These are phyloP conservation scores for Populus ilicifolia DNA, from an alignment of 345 rosid species.

Conservation along the genomic window DNA sequence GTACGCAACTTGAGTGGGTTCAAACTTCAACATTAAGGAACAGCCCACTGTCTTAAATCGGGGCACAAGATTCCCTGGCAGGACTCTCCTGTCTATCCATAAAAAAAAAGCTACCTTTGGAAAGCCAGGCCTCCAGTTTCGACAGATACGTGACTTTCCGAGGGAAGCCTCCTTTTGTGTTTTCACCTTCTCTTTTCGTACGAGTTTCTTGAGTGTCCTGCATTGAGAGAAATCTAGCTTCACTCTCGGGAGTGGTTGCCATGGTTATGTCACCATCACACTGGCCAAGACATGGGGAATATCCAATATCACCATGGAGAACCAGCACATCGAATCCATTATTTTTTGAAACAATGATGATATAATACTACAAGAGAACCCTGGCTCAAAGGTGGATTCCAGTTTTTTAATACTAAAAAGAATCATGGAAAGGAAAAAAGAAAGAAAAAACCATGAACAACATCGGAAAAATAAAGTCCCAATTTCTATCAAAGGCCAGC, in stretches of 20 bases:
- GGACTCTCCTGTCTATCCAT: background rate
- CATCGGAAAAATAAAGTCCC: background rate
- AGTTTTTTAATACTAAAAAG: background rate
- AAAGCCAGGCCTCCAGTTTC: too few species aligned
- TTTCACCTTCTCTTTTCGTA: too few species aligned
- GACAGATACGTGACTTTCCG: too few species aligned
- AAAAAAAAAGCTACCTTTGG: background rate
- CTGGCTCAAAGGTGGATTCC: background rate
- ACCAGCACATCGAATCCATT: background rate
- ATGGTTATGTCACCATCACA: too few species aligned
- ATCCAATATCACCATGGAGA: background rate
- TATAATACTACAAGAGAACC: background rate
- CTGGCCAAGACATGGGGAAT: too few species aligned
- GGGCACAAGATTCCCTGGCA: background rate
- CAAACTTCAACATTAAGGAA: too few species aligned
- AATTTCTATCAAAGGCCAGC: constrained; percentile 60
- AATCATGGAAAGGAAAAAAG: background rate
- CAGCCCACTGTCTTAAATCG: too few species aligned
- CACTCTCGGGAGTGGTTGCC: too few species aligned
- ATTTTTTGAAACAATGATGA: background rate
- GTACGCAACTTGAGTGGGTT: background rate
- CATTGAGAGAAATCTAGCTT: too few species aligned
- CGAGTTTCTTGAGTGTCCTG: background rate
- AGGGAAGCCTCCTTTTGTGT: too few species aligned
- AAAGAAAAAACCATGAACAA: background rate